These are phyloP conservation scores for Ogataea pini DNA, from an alignment of 805 yeast genomes.

Conservation along the genomic window DNA sequence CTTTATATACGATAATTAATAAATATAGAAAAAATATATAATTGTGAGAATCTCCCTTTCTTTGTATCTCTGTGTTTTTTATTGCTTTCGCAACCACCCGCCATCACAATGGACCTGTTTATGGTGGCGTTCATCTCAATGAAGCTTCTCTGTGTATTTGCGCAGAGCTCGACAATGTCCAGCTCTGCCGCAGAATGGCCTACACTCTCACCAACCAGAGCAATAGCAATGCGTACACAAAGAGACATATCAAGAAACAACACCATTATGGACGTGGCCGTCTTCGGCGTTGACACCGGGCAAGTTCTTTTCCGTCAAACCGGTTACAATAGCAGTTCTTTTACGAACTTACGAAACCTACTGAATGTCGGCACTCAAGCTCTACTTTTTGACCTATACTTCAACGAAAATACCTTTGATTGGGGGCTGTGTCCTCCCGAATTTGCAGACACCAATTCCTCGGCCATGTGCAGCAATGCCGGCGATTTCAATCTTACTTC, in stretches of 20 bases:
- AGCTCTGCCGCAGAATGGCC: slow-evolving; percentile 33
- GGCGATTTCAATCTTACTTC: slow-evolving; percentile 24
- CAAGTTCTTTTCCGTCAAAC: slow-evolving; percentile 32
- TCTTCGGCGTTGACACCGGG: slow-evolving; percentile 42
- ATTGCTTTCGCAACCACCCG: too few species aligned
- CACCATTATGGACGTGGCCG: slow-evolving; percentile 41
- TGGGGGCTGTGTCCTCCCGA: slow-evolving; percentile 62
- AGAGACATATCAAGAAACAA: slow-evolving; percentile 45
- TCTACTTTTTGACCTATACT: slow-evolving; percentile 55
- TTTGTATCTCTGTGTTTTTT: too few species aligned
- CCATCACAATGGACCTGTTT: too few species aligned
- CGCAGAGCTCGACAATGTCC: neutral
- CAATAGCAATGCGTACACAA: slow-evolving; percentile 44
- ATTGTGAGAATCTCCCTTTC: too few species aligned
- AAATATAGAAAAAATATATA: too few species aligned
- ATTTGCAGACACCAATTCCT: slow-evolving; percentile 29
- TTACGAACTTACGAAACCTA: slow-evolving; percentile 33
- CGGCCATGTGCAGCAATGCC: slow-evolving; percentile 17
- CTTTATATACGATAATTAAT: neutral
- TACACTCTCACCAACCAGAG: slow-evolving; percentile 30
- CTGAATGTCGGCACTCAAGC: slow-evolving; percentile 48
- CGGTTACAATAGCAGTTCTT: slow-evolving; percentile 36
- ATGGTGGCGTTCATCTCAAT: neutral
- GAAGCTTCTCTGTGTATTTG: neutral
- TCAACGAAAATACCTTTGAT: slow-evolving; percentile 44